Conservation (phyloP, 768 basidiomycete genomes). For the Amanita inopinata region DNA sequence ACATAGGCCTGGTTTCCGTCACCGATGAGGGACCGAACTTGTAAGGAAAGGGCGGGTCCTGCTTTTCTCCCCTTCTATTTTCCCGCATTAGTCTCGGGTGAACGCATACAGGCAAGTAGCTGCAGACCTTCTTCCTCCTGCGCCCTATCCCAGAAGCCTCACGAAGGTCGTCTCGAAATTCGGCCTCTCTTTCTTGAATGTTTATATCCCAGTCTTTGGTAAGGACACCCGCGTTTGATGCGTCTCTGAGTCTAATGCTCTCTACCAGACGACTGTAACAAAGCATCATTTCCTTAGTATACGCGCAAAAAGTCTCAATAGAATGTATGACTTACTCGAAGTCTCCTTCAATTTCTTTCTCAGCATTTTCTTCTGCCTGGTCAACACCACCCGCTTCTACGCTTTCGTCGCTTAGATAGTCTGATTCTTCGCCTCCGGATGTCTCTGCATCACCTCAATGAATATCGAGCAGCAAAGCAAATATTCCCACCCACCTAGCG, state of each 20-base stretch:
- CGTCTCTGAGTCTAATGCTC: conserved; percentile 48
- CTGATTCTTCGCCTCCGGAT: conserved; percentile 7
- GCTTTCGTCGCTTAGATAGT: conserved; percentile 11
- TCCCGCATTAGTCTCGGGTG: not conserved
- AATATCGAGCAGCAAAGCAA: no score
- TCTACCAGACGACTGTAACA: conserved; percentile 52
- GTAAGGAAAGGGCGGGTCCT: conserved; percentile 55
- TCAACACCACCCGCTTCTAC: conserved; percentile 15
- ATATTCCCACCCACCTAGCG: conserved; percentile 11
- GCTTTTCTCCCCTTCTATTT: conserved; percentile 32
- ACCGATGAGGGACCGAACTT: conserved; percentile 68
- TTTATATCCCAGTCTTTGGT: conserved; percentile 67
- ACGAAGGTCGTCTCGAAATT: conserved; percentile 67
- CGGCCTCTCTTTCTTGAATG: conserved; percentile 55
- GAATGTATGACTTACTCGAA: conserved; percentile 34
- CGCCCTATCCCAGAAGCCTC: conserved; percentile 66
- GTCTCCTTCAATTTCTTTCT: conserved; percentile 47
- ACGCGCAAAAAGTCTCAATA: not conserved
- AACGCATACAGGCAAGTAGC: not conserved
- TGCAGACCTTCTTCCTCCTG: conserved; percentile 36
- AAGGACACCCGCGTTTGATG: conserved; percentile 33
- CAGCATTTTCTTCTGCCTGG: conserved; percentile 23
- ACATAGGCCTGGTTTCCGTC: conserved; percentile 85
- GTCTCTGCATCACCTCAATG: no score
- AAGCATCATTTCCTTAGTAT: no score